Percentiles rank a stretch among this genome's conserved stretches.
These are phyloP conservation scores for Hanseniaspora taiwanica DNA, from an alignment of 805 yeast genomes.

Conservation along the genomic window DNA sequence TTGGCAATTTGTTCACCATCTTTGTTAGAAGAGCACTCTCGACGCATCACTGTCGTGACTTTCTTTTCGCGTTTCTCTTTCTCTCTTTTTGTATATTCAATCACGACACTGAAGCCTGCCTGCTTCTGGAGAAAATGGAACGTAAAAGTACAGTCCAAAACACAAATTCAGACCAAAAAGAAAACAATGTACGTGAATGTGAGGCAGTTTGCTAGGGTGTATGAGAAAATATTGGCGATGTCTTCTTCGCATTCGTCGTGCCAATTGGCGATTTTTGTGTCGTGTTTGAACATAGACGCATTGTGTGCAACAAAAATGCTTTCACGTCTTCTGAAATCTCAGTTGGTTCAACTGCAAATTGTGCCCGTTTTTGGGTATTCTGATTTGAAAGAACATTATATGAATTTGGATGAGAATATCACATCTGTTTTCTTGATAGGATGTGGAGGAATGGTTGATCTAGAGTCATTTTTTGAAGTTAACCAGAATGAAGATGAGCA, in stretches of 20 bases:
- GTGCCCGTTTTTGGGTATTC: constrained; percentile 88
- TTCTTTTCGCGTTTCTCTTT: too few relatives aligned
- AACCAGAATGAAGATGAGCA: constrained; percentile 16
- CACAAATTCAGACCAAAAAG: background rate
- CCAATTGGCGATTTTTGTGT: constrained; percentile 72
- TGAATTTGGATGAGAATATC: constrained; percentile 57
- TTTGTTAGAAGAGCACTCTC: too few relatives aligned
- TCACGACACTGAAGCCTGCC: too few relatives aligned
- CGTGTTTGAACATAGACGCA: constrained; percentile 86
- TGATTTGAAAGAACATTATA: constrained; percentile 55
- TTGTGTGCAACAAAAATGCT: constrained; percentile 78
- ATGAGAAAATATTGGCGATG: constrained; percentile 52
- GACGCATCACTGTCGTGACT: too few relatives aligned
- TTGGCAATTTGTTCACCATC: too few relatives aligned
- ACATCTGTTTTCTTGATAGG: constrained; percentile 71
- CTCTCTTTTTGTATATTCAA: too few relatives aligned
- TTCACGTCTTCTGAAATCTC: constrained; percentile 56
- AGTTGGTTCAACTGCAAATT: constrained; percentile 73
- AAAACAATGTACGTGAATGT: constrained; percentile 61
- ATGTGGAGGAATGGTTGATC: constrained; percentile 85
- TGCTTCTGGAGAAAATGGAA: too few relatives aligned
- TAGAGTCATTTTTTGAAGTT: constrained; percentile 60
- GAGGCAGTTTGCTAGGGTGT: constrained; percentile 50
- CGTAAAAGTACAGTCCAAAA: background rate
- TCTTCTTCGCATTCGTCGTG: constrained; percentile 89